Evolutionary conservation across 768 basidiomycete genomes (phyloP), one percentile per base, ranked within the genome.

Genomic region (Phlebiopsis flavidoalba): DNA sequence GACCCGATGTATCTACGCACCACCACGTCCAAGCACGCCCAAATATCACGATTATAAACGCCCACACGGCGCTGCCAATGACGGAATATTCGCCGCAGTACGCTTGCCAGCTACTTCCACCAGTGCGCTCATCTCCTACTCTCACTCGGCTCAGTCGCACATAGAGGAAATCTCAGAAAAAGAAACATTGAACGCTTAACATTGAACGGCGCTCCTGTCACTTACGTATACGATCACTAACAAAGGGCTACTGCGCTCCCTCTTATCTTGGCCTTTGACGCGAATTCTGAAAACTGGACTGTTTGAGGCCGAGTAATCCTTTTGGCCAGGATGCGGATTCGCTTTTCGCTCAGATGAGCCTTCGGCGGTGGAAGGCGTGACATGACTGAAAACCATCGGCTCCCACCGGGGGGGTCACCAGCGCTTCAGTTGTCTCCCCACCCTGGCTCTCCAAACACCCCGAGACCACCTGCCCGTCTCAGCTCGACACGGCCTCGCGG

Each of bases 381-480:
- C 63, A 72, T 85, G 36, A 85, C 83, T 50, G 84, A 83, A n/a
- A n/a, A 10, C 81, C 87, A 3, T 77, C 85, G 53, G 87, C 88
- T n/a, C 15, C 85, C 85, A 6, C 76, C 79, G n/a, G n/a, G n/a
- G n/a, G n/a, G n/a, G 72, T 75, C 63, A n/a, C n/a, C 63, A 80
- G 54, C 66, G 57, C 72, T 74, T 60, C 76, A 53, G 57, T 51
- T n/a, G 48, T 66, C 26, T 21, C 76, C 83, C 36, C 79, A 84
- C 17, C 79, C 87, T 17, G 68, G 74, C 24, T 76, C 80, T 17
- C 75, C 82, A 5, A 60, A 63, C 17, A 59, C 67, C 33, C 75
- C 72, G 54, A 76, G 79, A 10, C 80, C 80, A 62, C 71, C 33
- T 83, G 86, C 65, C 80, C 85, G 10, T 83, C 88, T 75, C 80